These are phyloP conservation scores for Miscanthus lutarioriparius DNA, from an alignment of 176 grass and related monocot species.

Conservation along the genomic window DNA sequence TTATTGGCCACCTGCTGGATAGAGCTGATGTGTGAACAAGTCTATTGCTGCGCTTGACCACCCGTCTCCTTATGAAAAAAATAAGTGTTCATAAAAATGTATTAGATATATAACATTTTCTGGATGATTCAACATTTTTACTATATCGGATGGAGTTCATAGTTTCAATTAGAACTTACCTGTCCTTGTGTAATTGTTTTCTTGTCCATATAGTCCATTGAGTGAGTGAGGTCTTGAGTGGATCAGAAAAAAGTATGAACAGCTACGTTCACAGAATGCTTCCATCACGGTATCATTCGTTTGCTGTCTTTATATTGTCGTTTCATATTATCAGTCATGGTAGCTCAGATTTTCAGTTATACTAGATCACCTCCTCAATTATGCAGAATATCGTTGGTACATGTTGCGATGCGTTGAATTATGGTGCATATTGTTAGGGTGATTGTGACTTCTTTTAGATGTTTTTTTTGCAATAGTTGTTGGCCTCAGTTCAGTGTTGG, in stretches of 20 bases:
- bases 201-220: not conserved
- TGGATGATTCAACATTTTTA: too few species aligned
- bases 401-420: not conserved
- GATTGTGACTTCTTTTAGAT: not conserved
- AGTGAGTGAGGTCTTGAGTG: not conserved
- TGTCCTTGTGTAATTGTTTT: not conserved
- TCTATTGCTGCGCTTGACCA: too few species aligned
- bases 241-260: too few species aligned
- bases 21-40: too few species aligned
- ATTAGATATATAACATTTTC: too few species aligned
- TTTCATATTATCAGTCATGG: not conserved
- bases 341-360: not conserved
- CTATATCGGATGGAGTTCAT: not conserved
- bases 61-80: too few species aligned
- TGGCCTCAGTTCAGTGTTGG: not conserved
- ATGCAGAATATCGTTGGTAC: not conserved
- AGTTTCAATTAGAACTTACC: not conserved
- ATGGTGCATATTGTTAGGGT: not conserved
- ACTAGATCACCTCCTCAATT: not conserved
- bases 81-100: too few species aligned
- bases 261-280: conserved; percentile 58
- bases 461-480: conserved; percentile 3
- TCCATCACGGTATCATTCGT: conserved; percentile 66
- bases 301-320: not conserved
- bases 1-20: too few species aligned